phyloP scores from a whole-genome alignment of 495 filamentous ascomycete genomes.

The Hypoxylon trugodes region DNA sequence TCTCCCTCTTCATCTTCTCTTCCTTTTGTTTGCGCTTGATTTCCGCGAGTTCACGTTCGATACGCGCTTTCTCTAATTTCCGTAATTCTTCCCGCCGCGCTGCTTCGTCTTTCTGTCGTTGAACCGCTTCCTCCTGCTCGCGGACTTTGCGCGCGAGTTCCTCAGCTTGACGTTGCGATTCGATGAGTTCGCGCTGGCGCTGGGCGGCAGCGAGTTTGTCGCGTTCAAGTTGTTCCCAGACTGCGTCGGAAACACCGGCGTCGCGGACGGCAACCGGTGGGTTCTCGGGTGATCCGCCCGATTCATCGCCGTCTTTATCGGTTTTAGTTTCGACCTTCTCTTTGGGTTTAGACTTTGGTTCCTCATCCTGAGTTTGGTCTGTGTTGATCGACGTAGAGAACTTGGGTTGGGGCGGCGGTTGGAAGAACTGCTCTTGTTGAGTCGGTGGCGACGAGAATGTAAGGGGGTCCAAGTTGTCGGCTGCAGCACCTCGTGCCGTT shows the following conservation, averaged over 20 bases:
- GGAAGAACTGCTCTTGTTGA: constrained; percentile 1
- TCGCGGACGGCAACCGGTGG: constrained; percentile 51
- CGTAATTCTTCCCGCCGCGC: constrained; percentile 25
- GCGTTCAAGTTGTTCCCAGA: constrained; percentile 67
- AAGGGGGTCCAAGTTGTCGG: constrained; percentile 1
- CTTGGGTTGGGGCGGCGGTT: constrained; percentile 19
- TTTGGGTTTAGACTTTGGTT: not conserved
- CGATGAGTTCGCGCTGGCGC: constrained; percentile 31
- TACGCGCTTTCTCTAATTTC: constrained; percentile 16
- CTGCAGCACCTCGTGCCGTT: constrained; percentile 23
- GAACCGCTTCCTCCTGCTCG: constrained; percentile 38
- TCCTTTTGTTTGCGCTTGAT: constrained; percentile 41
- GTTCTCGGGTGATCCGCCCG: not conserved
- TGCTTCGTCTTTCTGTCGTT: constrained; percentile 31
- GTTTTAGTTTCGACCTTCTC: not conserved
- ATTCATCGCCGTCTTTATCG: not conserved
- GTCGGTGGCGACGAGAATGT: not conserved
- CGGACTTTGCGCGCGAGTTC: constrained; percentile 37
- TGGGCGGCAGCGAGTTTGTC: constrained; percentile 53
- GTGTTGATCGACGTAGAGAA: constrained; percentile 6
- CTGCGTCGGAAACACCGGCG: constrained; percentile 63
- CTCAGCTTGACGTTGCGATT: constrained; percentile 12
- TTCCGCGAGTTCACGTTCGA: constrained; percentile 20
- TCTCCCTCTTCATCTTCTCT: constrained; percentile 48
- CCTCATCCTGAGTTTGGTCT: constrained; percentile 8